Evolutionary conservation across 768 basidiomycete species (phyloP).

Genomic region (Panaeolus cyanescens): DNA sequence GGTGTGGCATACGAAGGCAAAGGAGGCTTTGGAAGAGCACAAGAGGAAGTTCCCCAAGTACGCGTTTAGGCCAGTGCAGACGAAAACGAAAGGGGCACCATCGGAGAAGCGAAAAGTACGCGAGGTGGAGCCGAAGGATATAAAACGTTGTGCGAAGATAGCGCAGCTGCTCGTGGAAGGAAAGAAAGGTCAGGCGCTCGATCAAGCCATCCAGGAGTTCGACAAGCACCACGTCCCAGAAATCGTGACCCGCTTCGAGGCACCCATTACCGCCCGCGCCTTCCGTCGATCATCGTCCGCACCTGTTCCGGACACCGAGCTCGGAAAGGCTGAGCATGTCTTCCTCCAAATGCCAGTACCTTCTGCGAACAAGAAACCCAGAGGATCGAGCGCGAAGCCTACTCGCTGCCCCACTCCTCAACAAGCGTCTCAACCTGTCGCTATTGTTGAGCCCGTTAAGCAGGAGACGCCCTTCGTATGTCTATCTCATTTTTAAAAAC

Average conservation of each 20-base stretch:
- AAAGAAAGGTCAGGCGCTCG: constrained; percentile 58
- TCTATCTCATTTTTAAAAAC: constrained; percentile 12
- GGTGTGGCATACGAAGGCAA: constrained; percentile 78
- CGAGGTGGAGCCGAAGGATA: constrained; percentile 68
- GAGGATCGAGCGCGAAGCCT: constrained; percentile 42
- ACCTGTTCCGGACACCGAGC: constrained; percentile 45
- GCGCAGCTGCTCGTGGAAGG: constrained; percentile 66
- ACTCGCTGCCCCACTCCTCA: constrained; percentile 26
- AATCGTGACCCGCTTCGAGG: constrained; percentile 75
- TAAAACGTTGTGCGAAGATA: constrained; percentile 67
- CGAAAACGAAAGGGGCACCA: constrained; percentile 44
- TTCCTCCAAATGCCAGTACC: constrained; percentile 30
- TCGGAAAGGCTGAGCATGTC: constrained; percentile 27
- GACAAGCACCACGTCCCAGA: constrained; percentile 60
- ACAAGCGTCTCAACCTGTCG: constrained; percentile 12
- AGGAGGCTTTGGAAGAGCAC: constrained; percentile 74
- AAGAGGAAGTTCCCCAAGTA: constrained; percentile 79
- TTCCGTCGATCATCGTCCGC: constrained; percentile 72
- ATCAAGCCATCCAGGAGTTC: constrained; percentile 60
- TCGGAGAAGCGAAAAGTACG: constrained; percentile 62
- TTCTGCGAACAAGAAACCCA: constrained; percentile 25
- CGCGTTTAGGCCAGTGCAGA: constrained; percentile 72
- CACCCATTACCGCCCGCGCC: constrained; percentile 72
- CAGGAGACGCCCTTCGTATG: constrained; percentile 54
- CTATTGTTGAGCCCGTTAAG: constrained; percentile 30